Percentiles rank a stretch among this genome's conserved stretches.
phyloP scores from a whole-genome alignment of 257 asterid species.

The Gardenia jasminoides region DNA sequence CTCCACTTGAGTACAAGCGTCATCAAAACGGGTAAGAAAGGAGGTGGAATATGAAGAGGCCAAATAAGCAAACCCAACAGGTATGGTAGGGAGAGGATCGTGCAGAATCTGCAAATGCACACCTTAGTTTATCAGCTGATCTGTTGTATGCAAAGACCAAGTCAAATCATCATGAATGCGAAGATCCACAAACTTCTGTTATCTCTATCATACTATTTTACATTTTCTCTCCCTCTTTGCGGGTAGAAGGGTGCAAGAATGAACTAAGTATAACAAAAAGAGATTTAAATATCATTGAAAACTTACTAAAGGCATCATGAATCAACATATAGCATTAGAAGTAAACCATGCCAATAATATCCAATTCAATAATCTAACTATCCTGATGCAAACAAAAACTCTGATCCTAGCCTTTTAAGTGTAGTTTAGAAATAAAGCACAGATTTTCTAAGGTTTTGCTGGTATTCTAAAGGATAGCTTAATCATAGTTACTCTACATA shows the following conservation, averaged over 20 bases:
- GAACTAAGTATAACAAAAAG: neutral
- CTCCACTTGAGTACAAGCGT: neutral
- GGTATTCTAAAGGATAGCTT: neutral
- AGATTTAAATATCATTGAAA: neutral
- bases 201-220: neutral
- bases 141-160: neutral
- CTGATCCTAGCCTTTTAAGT: neutral
- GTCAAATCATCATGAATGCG: neutral
- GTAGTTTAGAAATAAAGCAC: no score
- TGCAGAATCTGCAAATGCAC: slow-evolving; percentile 14
- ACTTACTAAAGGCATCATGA: neutral
- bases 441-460: neutral
- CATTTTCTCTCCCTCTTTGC: neutral
- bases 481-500: neutral
- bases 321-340: neutral
- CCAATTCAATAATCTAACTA: neutral
- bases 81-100: neutral
- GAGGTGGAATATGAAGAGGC: slow-evolving; percentile 6
- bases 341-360: neutral
- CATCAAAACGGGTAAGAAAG: neutral
- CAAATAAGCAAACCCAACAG: slow-evolving; percentile 15
- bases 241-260: neutral
- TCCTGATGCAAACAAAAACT: neutral
- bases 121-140: neutral
- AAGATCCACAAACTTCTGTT: neutral